A percentile compares a stretch with the other conserved stretches of the same genome.
Evolutionary conservation across 1,139 yeast genomes (phyloP).

Genomic region (Scheffersomyces segobiensis): DNA sequence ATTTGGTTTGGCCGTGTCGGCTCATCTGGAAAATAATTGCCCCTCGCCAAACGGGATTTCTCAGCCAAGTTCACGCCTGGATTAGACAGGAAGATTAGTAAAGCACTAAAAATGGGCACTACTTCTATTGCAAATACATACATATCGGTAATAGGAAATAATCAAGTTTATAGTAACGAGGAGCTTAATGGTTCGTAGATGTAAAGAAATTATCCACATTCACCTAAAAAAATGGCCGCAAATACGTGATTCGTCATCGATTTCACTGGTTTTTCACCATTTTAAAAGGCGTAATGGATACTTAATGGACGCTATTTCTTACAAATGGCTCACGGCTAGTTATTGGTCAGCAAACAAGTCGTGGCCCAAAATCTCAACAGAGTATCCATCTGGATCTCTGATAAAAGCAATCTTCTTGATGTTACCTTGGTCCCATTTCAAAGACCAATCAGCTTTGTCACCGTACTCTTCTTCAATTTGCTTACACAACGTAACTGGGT

Average conservation of each 20-base stretch:
- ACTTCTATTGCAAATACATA: neutral
- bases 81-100: too few relatives aligned
- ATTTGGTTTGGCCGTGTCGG: neutral
- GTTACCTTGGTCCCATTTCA: constrained; percentile 58
- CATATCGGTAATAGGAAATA: neutral
- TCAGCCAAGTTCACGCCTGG: neutral
- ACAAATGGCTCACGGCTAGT: neutral
- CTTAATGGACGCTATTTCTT: neutral
- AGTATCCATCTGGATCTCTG: constrained; percentile 91
- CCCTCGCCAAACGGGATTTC: neutral
- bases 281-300: neutral
- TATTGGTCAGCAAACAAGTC: constrained; percentile 13
- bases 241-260: neutral
- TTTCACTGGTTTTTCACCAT: neutral
- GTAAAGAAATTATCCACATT: neutral
- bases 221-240: neutral
- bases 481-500: constrained; percentile 58
- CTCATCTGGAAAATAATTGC: neutral
- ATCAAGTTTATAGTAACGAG: neutral
- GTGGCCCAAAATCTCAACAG: constrained; percentile 62
- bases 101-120: neutral
- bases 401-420: constrained; percentile 66
- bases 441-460: constrained; percentile 37
- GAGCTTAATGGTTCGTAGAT: neutral
- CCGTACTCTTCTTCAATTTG: constrained; percentile 46